Base-by-base conservation (phyloP, 2,329 filamentous ascomycete species). In the Neobulgaria alba region DNA sequence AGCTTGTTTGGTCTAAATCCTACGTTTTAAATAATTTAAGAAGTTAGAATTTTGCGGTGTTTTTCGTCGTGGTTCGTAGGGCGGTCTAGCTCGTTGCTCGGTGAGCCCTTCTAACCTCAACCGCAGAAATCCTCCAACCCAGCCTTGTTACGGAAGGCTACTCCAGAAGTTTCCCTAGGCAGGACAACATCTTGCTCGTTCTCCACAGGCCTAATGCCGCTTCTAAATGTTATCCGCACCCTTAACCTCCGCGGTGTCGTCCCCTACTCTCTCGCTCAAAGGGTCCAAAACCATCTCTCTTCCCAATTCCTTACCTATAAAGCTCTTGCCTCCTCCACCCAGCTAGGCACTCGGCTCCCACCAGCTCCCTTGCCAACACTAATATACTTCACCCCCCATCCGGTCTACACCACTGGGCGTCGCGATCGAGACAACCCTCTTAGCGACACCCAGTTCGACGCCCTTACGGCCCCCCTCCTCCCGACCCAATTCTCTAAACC, bases 341-440 rank as follows among this genome's bases (percentile, higher is more conserved):
- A 62, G 4, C 52, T 56, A 47, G 33, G 26, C 47, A 19, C 49
- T 57, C 3, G 52, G 23, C 20, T 35, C 9, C 46, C 44, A 10
- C 39, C 42, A 7, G 15, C 64, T 3, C 82, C 82, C 1, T 66
- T 69, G 10, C 85, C 87, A 18, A 78, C 76, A 21, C 70, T 96
- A 49, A 70, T 96, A 48, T 88, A 86, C 49, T 92, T 94, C 63
- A 80, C 85, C 39, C 84, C 88, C 35, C 66, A 72, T 23, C 87
- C 89, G 1, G 86, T 88, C 34, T 95, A 92, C 64, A 95, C 90
- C 10, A 83, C 89, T 50, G 92, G 92, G 40, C 82, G 90, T 4
- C 83, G 92, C 21, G 88, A 95, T 56, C 54, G 67, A 1, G 42
- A 61, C 59, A 60, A 65, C 2, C 62, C 85, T 3, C 64, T 67